These are phyloP conservation scores for Oryza glaberrima DNA, from an alignment of 176 grass and related monocot genomes.

Conservation along the genomic window DNA sequence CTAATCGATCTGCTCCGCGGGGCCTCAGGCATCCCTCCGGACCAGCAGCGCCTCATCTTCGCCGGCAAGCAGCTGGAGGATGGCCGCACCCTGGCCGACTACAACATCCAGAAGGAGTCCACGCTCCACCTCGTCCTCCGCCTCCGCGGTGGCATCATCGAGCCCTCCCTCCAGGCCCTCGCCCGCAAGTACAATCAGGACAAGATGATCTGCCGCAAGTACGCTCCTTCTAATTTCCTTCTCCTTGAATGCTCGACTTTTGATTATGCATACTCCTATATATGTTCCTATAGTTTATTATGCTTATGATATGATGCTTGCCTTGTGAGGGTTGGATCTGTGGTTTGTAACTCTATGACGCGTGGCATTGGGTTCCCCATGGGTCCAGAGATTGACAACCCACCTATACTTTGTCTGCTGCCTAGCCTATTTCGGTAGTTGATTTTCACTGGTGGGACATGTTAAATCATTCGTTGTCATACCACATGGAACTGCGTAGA, in stretches of 20 bases:
- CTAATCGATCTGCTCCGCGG: neutral
- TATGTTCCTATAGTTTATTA: neutral
- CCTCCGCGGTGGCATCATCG: constrained; percentile 86
- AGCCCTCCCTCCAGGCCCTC: constrained; percentile 87
- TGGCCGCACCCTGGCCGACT: constrained; percentile 84
- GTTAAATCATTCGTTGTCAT: neutral
- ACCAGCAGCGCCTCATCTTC: constrained; percentile 95
- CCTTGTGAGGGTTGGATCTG: neutral
- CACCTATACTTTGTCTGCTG: constrained; percentile 65
- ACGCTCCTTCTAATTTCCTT: neutral
- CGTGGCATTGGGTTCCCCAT: constrained; percentile 43
- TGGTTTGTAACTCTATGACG: constrained; percentile 26
- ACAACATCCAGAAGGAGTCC: constrained; percentile 99
- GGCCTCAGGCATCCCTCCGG: constrained; percentile 68
- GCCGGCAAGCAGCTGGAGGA: constrained; percentile 97
- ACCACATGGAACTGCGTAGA: neutral
- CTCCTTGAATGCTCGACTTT: neutral
- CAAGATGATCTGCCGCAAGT: constrained; percentile 97
- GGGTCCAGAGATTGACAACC: constrained; percentile 33
- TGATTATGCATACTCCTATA: neutral
- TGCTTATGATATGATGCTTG: neutral
- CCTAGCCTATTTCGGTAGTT: constrained; percentile 39
- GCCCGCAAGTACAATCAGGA: constrained; percentile 96
- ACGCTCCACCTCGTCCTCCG: constrained; percentile 88
- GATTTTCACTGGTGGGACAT: constrained; percentile 57